phyloP scores from a whole-genome alignment of 169 alveolate genomes.

The Theileria sp. region DNA sequence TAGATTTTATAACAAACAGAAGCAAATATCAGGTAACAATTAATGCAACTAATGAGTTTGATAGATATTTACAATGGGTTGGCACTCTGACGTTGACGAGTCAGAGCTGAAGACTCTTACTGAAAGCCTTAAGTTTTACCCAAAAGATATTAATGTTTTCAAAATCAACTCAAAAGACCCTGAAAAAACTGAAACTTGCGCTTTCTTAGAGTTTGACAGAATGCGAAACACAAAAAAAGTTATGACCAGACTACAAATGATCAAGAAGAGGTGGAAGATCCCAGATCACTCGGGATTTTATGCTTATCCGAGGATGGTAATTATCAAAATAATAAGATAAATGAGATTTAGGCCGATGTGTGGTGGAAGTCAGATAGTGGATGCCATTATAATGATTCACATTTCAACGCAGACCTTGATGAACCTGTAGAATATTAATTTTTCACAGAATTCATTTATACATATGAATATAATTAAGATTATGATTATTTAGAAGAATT shows the following conservation, averaged over 20 bases:
- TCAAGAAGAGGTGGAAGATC: conserved; percentile 77
- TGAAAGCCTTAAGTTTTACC: conserved; percentile 72
- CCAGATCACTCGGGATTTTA: conserved; percentile 68
- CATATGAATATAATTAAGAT: not conserved
- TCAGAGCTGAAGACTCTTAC: conserved; percentile 70
- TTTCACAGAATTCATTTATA: not conserved
- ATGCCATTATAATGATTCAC: conserved; percentile 66
- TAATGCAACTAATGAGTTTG: not conserved
- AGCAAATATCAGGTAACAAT: conserved; percentile 58
- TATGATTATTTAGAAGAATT: not conserved
- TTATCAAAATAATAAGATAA: not conserved
- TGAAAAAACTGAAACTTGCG: conserved; percentile 60
- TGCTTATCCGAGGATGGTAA: conserved; percentile 76
- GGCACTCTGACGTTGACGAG: conserved; percentile 75
- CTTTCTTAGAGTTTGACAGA: conserved; percentile 74
- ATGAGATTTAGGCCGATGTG: conserved; percentile 73
- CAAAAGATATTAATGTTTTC: conserved; percentile 66
- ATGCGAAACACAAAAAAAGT: conserved; percentile 78
- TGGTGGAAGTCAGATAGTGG: conserved; percentile 72
- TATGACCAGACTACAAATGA: conserved; percentile 71
- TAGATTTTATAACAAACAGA: conserved; percentile 50
- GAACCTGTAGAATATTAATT: conserved; percentile 74
- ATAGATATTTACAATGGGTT: conserved; percentile 76
- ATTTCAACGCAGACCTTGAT: conserved; percentile 72
- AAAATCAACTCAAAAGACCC: conserved; percentile 45